Percentiles rank a stretch among this genome's conserved stretches.
phyloP scores from a whole-genome alignment of 176 grass and related monocot species.

The Lolium perenne region DNA sequence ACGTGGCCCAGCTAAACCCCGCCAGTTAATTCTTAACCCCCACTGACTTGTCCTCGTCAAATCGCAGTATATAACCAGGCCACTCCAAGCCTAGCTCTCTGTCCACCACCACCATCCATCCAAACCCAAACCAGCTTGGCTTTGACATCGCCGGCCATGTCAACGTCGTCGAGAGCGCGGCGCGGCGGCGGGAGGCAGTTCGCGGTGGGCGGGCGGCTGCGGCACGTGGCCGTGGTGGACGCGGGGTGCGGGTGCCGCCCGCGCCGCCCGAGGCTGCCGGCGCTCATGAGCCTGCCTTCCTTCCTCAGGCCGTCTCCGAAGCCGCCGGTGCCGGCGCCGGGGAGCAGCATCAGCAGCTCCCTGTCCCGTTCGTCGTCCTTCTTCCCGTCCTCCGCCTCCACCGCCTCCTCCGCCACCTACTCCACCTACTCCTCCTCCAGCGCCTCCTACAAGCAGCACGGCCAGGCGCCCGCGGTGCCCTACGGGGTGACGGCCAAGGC shows the following conservation, averaged over 20 bases:
- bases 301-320: conserved; percentile 54
- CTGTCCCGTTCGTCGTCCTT: neutral
- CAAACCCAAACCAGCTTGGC: neutral
- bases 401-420: conserved; percentile 42
- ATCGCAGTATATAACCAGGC: neutral
- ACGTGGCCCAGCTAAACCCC: conserved; percentile 28
- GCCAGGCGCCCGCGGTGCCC: neutral
- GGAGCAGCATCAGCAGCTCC: conserved; percentile 32
- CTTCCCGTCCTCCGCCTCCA: conserved; percentile 50
- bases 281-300: conserved; percentile 45
- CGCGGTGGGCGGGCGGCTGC: conserved; percentile 42
- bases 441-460: neutral
- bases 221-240: conserved; percentile 56
- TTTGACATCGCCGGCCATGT: conserved; percentile 9
- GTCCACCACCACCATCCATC: neutral
- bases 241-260: conserved; percentile 59
- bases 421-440: conserved; percentile 44
- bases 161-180: conserved; percentile 25
- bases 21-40: neutral
- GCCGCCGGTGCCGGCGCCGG: conserved; percentile 9
- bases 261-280: conserved; percentile 33
- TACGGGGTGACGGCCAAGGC: neutral
- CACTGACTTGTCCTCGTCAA: neutral
- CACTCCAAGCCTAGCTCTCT: neutral
- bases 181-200: conserved; percentile 48